Evolutionary conservation across 257 asterid species (phyloP).

Genomic region (Knoxia roxburghii): DNA sequence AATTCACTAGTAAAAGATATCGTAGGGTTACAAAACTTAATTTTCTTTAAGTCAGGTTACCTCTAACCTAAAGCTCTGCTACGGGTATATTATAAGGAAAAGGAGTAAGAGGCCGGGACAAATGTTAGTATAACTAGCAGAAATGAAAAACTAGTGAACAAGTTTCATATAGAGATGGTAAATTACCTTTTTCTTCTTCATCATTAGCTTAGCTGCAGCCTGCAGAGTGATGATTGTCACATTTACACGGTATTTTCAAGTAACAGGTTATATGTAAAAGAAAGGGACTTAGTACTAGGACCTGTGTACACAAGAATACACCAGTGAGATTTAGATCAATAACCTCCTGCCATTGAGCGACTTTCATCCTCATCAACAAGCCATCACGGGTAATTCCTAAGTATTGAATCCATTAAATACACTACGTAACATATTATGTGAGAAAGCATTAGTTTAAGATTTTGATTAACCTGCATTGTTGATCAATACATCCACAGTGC

Average conservation of each 20-base stretch:
- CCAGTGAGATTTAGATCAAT: conserved; percentile 94
- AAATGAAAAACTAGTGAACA: background rate
- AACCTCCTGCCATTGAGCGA: conserved; percentile 93
- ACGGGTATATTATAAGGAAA: background rate
- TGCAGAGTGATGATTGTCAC: conserved; percentile 33
- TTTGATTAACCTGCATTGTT: conserved; percentile 78
- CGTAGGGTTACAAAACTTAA: background rate
- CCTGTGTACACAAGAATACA: conserved; percentile 92
- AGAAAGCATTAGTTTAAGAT: conserved; percentile 7
- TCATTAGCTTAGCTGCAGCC: conserved; percentile 98
- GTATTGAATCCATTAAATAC: conserved; percentile 10
- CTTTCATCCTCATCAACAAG: conserved; percentile 91
- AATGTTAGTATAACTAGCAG: background rate
- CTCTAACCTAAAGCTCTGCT: background rate
- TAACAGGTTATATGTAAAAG: conserved; percentile 7
- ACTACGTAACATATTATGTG: background rate
- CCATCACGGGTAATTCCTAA: conserved; percentile 94
- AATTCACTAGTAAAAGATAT: background rate
- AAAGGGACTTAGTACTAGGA: conserved; percentile 16
- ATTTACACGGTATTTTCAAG: conserved; percentile 14
- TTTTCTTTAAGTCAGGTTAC: background rate
- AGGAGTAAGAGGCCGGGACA: background rate
- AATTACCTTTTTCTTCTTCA: conserved; percentile 91
- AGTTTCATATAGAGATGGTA: background rate
- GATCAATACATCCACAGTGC: conserved; percentile 75